These are phyloP conservation scores for Sporothrix inflata DNA, from an alignment of 2,329 filamentous ascomycete species.

Conservation along the genomic window DNA sequence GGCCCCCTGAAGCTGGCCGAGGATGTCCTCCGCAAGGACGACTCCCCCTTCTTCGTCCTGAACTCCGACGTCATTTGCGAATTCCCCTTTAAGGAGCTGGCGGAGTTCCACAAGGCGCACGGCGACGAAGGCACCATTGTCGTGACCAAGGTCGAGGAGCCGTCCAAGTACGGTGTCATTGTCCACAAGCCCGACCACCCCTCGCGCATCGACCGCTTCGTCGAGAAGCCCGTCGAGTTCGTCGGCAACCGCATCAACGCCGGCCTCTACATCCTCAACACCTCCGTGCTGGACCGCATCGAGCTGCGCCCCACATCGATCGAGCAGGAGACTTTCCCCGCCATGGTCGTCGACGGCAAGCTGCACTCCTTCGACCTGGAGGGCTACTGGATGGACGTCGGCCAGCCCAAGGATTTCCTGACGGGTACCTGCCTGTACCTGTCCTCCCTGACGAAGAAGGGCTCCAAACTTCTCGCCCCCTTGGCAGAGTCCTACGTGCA, in stretches of 20 bases:
- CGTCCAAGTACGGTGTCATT: slow-evolving; percentile 97
- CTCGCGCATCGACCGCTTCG: slow-evolving; percentile 94
- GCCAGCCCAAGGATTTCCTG: slow-evolving; percentile 97
- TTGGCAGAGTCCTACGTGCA: slow-evolving; percentile 78
- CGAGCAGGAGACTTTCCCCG: slow-evolving; percentile 98
- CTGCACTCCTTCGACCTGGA: slow-evolving; percentile 96
- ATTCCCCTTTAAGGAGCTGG: slow-evolving; percentile 89
- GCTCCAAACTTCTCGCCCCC: slow-evolving; percentile 79
- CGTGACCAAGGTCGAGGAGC: slow-evolving; percentile 98
- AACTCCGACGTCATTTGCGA: slow-evolving; percentile 99
- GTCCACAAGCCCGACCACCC: slow-evolving; percentile 94
- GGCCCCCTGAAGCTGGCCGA: slow-evolving; percentile 95
- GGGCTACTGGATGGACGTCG: slow-evolving; percentile 99
- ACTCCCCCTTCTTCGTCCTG: slow-evolving; percentile 94
- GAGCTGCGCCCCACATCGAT: slow-evolving; percentile 96
- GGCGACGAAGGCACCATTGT: slow-evolving; percentile 97
- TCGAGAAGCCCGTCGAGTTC: slow-evolving; percentile 98
- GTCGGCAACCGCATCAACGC: slow-evolving; percentile 99
- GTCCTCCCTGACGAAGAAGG: slow-evolving; percentile 86
- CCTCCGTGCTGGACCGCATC: slow-evolving; percentile 85
- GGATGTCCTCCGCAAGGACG: slow-evolving; percentile 88
- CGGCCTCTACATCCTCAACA: slow-evolving; percentile 97
- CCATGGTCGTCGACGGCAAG: slow-evolving; percentile 85
- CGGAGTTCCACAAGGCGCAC: slow-evolving; percentile 88
- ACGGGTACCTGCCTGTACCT: slow-evolving; percentile 96